Conservation (phyloP, 805 yeast species). For the Phaffomyces thermotolerans region DNA sequence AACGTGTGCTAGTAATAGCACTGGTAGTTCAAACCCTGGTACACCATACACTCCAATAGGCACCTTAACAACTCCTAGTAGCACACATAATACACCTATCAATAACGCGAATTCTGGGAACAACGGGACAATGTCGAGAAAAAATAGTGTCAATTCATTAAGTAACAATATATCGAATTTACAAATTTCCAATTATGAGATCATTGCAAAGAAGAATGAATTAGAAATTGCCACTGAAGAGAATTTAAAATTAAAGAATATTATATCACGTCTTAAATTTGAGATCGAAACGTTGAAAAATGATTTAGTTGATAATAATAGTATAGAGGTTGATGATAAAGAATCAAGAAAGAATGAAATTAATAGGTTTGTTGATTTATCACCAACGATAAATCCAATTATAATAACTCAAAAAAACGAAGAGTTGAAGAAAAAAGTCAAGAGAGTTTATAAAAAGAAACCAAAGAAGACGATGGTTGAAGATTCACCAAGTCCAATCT, state of each 20-base stretch:
- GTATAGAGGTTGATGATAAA: neutral
- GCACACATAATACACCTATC: too few relatives aligned
- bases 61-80: too few relatives aligned
- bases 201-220: slow-evolving; percentile 28
- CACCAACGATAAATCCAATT: slow-evolving; percentile 7
- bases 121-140: neutral
- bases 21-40: too few relatives aligned
- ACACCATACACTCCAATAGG: too few relatives aligned
- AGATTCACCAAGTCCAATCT: slow-evolving; percentile 21
- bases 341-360: neutral
- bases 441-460: slow-evolving; percentile 6
- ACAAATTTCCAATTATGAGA: slow-evolving; percentile 1
- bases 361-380: slow-evolving; percentile 1
- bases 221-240: slow-evolving; percentile 36
- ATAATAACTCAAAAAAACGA: slow-evolving; percentile 4
- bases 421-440: slow-evolving; percentile 8
- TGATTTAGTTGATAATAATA: slow-evolving; percentile 1
- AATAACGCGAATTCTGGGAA: neutral
- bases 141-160: slow-evolving; percentile 1
- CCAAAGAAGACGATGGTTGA: slow-evolving; percentile 6
- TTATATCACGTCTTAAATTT: slow-evolving; percentile 31
- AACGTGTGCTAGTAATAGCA: too few relatives aligned
- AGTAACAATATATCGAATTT: slow-evolving; percentile 4
- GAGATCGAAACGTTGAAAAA: slow-evolving; percentile 29
- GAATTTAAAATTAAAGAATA: slow-evolving; percentile 36